Evolutionary conservation across 257 asterid species (phyloP).

Genomic region (Solanum acaule): DNA sequence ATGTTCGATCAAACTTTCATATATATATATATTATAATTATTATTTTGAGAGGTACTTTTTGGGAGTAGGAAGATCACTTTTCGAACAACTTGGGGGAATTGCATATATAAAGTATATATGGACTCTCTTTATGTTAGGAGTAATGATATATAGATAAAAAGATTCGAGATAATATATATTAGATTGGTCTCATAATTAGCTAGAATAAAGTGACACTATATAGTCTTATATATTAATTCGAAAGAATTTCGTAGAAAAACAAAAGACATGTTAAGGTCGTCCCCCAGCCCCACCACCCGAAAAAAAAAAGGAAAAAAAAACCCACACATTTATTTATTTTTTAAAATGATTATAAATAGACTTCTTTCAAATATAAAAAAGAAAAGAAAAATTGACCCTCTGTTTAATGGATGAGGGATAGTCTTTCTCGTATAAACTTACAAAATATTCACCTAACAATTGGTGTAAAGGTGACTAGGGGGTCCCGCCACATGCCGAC

Average conservation of each 20-base stretch:
- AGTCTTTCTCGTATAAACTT: not conserved
- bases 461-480: not conserved
- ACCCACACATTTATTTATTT: not conserved
- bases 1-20: too few species aligned
- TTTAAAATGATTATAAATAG: not conserved
- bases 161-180: not conserved
- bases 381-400: not conserved
- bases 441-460: conserved; percentile 15
- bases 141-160: not conserved
- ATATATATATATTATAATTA: too few species aligned
- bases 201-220: not conserved
- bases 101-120: not conserved
- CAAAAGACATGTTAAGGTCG: not conserved
- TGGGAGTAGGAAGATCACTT: not conserved
- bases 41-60: not conserved
- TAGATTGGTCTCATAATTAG: not conserved
- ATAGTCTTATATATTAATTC: not conserved
- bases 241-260: not conserved
- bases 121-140: not conserved
- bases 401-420: not conserved
- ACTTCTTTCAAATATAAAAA: not conserved
- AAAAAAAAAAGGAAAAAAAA: not conserved
- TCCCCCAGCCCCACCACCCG: not conserved
- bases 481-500: conserved; percentile 18
- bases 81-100: not conserved